These are phyloP conservation scores for Trichoderma sp. DNA, from an alignment of 2,329 filamentous ascomycete species.

Conservation along the genomic window DNA sequence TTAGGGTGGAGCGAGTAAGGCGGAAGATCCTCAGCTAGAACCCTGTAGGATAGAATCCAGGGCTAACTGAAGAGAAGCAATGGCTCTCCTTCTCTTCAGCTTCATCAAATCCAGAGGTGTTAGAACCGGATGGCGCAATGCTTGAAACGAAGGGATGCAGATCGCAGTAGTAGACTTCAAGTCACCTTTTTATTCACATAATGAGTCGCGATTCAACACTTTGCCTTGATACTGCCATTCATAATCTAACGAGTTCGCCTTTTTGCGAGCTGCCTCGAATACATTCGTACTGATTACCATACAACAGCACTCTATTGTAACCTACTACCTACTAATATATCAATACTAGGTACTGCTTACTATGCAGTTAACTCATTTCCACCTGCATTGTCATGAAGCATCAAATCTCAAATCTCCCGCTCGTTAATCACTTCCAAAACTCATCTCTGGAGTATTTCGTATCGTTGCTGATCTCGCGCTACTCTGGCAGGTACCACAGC, in stretches of 20 bases:
- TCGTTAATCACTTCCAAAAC: neutral
- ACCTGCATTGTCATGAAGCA: neutral
- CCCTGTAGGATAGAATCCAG: neutral
- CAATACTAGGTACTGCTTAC: neutral
- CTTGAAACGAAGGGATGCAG: neutral
- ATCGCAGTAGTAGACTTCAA: neutral
- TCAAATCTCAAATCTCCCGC: neutral
- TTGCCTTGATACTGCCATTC: neutral
- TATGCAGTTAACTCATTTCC: neutral
- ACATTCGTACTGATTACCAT: neutral
- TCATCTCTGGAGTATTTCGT: neutral
- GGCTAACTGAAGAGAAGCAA: neutral
- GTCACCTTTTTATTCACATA: neutral
- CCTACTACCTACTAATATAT: neutral
- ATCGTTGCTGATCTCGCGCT: neutral
- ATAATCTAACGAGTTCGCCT: neutral
- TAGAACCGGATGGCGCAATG: neutral
- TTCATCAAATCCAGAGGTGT: too few species aligned
- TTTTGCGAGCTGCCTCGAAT: too few species aligned
- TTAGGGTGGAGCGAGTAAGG: neutral
- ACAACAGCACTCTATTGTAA: neutral
- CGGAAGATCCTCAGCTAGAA: neutral
- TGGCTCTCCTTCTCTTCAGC: neutral
- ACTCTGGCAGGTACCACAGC: conserved; percentile 11
- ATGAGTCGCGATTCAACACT: neutral